A percentile compares a stretch with the other conserved stretches of the same genome.
phyloP scores from a whole-genome alignment of 2,329 filamentous ascomycete species.

The Talaromyces sp. region DNA sequence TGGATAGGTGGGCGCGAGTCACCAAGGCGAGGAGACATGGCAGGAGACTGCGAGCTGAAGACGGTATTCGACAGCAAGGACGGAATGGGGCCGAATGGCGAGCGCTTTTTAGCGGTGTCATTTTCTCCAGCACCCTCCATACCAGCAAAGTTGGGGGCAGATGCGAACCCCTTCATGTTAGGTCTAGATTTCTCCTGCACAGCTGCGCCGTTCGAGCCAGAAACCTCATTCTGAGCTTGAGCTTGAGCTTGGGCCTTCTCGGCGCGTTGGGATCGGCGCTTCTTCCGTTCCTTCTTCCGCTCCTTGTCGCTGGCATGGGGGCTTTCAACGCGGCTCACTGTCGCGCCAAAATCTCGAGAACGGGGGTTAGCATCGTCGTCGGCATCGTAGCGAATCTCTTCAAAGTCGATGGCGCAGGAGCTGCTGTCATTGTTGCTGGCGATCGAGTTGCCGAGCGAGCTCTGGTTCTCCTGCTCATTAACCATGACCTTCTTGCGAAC shows the following conservation, averaged over 20 bases:
- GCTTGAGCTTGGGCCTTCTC: constrained; percentile 15
- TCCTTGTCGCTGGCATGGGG: constrained; percentile 15
- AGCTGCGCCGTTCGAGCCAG: not conserved
- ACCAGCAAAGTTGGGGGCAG: constrained; percentile 16
- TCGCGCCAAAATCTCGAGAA: constrained; percentile 33
- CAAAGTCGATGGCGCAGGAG: constrained; percentile 30
- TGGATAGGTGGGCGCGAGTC: constrained; percentile 24
- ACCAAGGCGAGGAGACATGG: constrained; percentile 13
- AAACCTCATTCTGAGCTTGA: not conserved
- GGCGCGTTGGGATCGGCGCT: constrained; percentile 14
- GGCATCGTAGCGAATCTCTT: constrained; percentile 33
- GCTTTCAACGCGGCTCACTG: constrained; percentile 15
- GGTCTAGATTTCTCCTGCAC: constrained; percentile 5
- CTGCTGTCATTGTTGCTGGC: constrained; percentile 22
- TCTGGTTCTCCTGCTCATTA: constrained; percentile 24
- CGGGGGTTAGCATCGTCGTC: constrained; percentile 29
- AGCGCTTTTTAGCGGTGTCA: constrained; percentile 26
- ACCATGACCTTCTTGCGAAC: constrained; percentile 26
- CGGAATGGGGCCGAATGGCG: constrained; percentile 36
- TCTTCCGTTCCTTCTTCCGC: constrained; percentile 28
- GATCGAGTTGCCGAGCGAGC: constrained; percentile 26
- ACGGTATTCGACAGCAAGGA: constrained; percentile 40
- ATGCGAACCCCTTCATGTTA: constrained; percentile 19
- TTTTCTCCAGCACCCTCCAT: constrained; percentile 13
- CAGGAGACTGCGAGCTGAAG: constrained; percentile 28